Evolutionary conservation across 306 rosid species (phyloP), one percentile per base, ranked within the genome.

Genomic region (Dicorynia guianensis): DNA sequence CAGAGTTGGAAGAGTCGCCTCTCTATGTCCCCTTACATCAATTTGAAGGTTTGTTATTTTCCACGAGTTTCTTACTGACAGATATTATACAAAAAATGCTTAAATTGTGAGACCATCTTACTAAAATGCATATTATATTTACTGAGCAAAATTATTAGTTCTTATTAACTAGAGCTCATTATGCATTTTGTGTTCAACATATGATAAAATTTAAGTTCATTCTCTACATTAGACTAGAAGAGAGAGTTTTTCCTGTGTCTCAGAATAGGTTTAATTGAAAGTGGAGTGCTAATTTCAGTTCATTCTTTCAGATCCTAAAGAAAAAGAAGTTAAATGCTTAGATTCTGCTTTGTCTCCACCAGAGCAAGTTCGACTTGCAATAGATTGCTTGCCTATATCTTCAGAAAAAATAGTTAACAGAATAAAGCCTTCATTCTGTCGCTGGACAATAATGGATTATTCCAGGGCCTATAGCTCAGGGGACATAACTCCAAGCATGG

Each of bases 391-490:
- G 80, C 90, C 94, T 63, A 0, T 1, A 63, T 50, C 84, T 59
- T 35, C 76, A 30, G 77, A 55, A 67, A 80, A 36, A 56, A 74
- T 8, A 42, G 69, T 36, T 14, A 52, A 60, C 66, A 83, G 74
- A 60, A 60, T 14, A 62, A 66, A 63, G 58, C 52, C 55, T 74
- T 68, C 76, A 19, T 85, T 93, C 79, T 69, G 13, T 67, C 82
- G 87, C 17, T 88, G 97, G 98, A 92, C 92, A 40, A 86, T 92
- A 81, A 81, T 80, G 76, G 93, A 94, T 72, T 94, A 90, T 77
- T 85, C 85, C 65, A 91, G 78, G 76, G 98, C 93, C 77, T 91
- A 92, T 61, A 75, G 67, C 18, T 88, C 88, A 33, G 85, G 87
- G 63, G 50, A 83, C 57, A 70, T 80, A 63, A 94, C 98, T 65